Conservation (phyloP, 257 asterid genomes). For the Penstemon barbatus region DNA sequence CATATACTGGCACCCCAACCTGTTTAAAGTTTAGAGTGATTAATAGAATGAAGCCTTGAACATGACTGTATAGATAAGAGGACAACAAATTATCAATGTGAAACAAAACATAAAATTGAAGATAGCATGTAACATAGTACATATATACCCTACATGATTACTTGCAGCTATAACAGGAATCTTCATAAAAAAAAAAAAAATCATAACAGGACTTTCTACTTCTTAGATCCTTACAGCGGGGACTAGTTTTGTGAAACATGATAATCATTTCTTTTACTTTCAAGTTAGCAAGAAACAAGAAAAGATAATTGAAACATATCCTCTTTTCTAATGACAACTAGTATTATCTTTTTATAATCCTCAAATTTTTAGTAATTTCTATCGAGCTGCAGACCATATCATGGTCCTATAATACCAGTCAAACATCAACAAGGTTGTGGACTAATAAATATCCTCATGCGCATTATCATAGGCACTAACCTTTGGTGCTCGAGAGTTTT, state of each 20-base stretch:
- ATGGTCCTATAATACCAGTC: background rate
- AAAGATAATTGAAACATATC: background rate
- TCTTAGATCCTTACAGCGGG: conserved; percentile 4
- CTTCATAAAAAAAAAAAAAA: conserved; percentile 1
- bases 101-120: conserved; percentile 1
- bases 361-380: conserved; percentile 9
- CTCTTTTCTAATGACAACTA: background rate
- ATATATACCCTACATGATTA: background rate
- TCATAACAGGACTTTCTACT: conserved; percentile 13
- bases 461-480: conserved; percentile 1
- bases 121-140: background rate
- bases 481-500: background rate
- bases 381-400: conserved; percentile 3
- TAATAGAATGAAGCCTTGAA: conserved; percentile 30
- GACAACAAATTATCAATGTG: background rate
- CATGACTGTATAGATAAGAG: background rate
- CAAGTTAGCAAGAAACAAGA: conserved; percentile 1
- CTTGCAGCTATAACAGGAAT: conserved; percentile 5
- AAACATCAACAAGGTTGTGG: background rate
- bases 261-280: background rate
- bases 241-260: conserved; percentile 6
- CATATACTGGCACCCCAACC: conserved; percentile 95
- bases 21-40: conserved; percentile 45
- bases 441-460: background rate
- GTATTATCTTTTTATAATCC: conserved; percentile 1